Conservation (phyloP, 768 basidiomycete genomes). For the Tylopilus intermedius region DNA sequence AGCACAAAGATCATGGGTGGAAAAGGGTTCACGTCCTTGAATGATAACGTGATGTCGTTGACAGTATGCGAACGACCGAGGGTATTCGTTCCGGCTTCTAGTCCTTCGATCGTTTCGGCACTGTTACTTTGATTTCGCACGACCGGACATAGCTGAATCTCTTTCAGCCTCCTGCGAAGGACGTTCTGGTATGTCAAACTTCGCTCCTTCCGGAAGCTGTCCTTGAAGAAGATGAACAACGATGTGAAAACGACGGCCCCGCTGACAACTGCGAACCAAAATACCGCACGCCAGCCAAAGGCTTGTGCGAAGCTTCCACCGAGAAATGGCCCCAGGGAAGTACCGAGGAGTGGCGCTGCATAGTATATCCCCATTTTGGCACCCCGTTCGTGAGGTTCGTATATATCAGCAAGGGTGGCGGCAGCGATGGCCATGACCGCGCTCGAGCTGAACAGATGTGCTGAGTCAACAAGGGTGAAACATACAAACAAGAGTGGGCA, state of each 20-base stretch:
- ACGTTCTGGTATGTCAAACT: constrained; percentile 74
- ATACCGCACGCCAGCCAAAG: constrained; percentile 77
- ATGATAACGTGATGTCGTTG: constrained; percentile 45
- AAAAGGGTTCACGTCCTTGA: constrained; percentile 70
- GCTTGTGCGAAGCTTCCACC: constrained; percentile 64
- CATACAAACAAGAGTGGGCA: neutral
- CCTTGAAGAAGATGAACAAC: constrained; percentile 66
- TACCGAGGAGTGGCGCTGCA: constrained; percentile 71
- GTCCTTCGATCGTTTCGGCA: neutral
- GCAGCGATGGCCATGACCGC: constrained; percentile 72
- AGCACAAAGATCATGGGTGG: constrained; percentile 56
- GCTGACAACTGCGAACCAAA: constrained; percentile 74
- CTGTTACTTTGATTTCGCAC: neutral
- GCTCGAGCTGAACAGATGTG: constrained; percentile 41
- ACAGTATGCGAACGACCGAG: neutral
- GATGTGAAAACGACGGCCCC: constrained; percentile 48
- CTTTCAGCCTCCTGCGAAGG: constrained; percentile 40
- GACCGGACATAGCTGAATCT: constrained; percentile 12
- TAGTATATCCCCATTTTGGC: constrained; percentile 82
- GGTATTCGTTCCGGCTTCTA: constrained; percentile 6
- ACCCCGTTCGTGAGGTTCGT: constrained; percentile 74
- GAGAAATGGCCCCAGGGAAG: constrained; percentile 60
- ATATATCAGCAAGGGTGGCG: constrained; percentile 76
- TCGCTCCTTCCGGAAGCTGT: constrained; percentile 79
- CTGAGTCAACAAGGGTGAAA: neutral